These are phyloP conservation scores for Ophiocytium majus DNA, from an alignment of 352 stramenopile species.

Conservation along the genomic window DNA sequence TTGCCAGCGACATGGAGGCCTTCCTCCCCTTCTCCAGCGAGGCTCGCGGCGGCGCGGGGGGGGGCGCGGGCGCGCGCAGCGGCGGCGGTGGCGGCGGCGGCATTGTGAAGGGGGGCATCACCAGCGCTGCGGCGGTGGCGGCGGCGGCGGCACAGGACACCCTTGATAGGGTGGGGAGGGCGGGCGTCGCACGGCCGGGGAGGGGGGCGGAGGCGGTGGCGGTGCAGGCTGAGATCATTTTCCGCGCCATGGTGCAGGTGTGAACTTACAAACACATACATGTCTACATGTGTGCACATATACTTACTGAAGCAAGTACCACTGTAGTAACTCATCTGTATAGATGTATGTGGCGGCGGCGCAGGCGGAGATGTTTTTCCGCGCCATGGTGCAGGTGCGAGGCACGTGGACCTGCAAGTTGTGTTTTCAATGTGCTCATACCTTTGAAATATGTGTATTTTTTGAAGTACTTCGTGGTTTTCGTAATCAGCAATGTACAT, in stretches of 20 bases:
- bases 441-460: too few relatives aligned
- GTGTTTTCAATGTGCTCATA: too few relatives aligned
- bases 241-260: slow-evolving; percentile 55
- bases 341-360: slow-evolving; percentile 36
- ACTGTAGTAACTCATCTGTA: too few relatives aligned
- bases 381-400: slow-evolving; percentile 54
- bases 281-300: too few relatives aligned
- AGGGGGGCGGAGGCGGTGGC: slow-evolving; percentile 46
- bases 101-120: neutral
- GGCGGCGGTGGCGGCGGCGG: too few relatives aligned
- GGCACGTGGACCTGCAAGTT: too few relatives aligned
- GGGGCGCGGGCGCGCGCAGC: neutral
- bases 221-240: slow-evolving; percentile 40
- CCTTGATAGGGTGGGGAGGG: neutral
- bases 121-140: neutral
- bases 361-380: slow-evolving; percentile 45
- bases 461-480: too few relatives aligned
- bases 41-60: neutral
- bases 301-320: too few relatives aligned
- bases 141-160: neutral
- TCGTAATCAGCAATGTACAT: too few relatives aligned
- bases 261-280: too few relatives aligned
- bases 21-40: slow-evolving; percentile 13
- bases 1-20: slow-evolving; percentile 1
- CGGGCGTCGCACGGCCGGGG: neutral